These are phyloP conservation scores for Pharnaceum exiguum DNA, from an alignment of 148 eudicot genomes.

Conservation along the genomic window DNA sequence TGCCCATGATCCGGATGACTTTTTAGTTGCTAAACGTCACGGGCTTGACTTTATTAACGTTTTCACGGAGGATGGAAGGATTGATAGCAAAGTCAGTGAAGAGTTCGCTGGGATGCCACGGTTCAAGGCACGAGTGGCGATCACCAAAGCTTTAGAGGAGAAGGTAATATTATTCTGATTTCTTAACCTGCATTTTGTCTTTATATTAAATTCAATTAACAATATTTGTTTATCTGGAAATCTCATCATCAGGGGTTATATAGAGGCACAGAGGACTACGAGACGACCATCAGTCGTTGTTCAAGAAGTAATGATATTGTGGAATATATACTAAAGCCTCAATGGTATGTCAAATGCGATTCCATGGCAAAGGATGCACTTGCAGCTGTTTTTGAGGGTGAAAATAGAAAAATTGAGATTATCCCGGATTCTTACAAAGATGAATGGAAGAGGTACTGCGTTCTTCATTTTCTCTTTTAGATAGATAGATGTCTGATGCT, in stretches of 20 bases:
- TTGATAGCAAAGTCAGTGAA: constrained; percentile 71
- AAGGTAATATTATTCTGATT: constrained; percentile 30
- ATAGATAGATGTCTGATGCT: neutral
- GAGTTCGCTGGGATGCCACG: constrained; percentile 82
- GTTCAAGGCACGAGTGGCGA: constrained; percentile 68
- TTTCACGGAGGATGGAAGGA: constrained; percentile 86
- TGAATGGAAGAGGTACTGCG: constrained; percentile 83
- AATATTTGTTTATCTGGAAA: too few relatives aligned
- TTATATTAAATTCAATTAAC: too few relatives aligned
- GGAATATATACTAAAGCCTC: constrained; percentile 93
- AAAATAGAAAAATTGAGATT: constrained; percentile 63
- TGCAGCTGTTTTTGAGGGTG: constrained; percentile 59
- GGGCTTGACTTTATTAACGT: constrained; percentile 75
- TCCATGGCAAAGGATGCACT: constrained; percentile 83
- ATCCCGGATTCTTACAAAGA: constrained; percentile 83
- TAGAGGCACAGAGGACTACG: constrained; percentile 61
- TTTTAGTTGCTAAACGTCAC: constrained; percentile 88
- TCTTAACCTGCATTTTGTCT: neutral
- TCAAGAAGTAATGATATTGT: constrained; percentile 87
- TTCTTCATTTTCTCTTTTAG: neutral
- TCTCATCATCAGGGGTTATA: constrained; percentile 65
- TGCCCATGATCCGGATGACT: constrained; percentile 97
- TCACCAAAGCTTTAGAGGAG: constrained; percentile 58
- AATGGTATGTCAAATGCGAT: constrained; percentile 89
- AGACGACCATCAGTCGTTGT: constrained; percentile 91